These are phyloP conservation scores for Oenanthe sinensis DNA, from an alignment of 129 eudicot genomes.

Conservation along the genomic window DNA sequence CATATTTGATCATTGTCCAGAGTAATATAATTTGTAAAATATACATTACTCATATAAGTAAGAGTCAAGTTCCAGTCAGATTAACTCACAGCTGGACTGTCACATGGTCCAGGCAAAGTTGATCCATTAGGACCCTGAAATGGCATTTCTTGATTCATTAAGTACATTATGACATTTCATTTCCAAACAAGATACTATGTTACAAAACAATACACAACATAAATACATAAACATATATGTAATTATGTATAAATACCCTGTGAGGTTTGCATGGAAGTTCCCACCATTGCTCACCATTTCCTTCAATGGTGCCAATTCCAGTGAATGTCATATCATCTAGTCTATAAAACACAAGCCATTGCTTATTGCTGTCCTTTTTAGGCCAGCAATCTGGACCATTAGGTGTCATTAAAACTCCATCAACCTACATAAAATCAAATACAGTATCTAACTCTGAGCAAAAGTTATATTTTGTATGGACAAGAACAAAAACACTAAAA, in stretches of 20 bases:
- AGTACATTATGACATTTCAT: not conserved
- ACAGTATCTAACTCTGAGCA: not conserved
- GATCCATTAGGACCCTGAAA: conserved; percentile 94
- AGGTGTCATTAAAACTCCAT: conserved; percentile 76
- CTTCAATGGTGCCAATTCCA: conserved; percentile 85
- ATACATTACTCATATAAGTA: not conserved
- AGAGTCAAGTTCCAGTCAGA: not conserved
- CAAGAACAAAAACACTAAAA: not conserved
- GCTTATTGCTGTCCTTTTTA: conserved; percentile 58
- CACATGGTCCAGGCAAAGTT: conserved; percentile 93
- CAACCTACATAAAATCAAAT: conserved; percentile 35
- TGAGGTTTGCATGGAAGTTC: conserved; percentile 98
- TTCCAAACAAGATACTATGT: not conserved
- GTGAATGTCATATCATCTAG: conserved; percentile 65
- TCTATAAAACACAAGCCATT: conserved; percentile 83
- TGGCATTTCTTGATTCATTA: not conserved
- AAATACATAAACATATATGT: not conserved
- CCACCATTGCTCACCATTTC: conserved; percentile 94
- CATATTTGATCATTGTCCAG: not conserved
- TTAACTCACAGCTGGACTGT: conserved; percentile 84
- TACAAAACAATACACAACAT: not conserved
- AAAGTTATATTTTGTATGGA: not conserved
- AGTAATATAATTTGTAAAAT: not conserved
- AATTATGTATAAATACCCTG: conserved; percentile 28
- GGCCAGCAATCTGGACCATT: conserved; percentile 94